Base-by-base conservation (phyloP, 371 early-diverging fungal species). In the Sporodiniella umbellata region DNA sequence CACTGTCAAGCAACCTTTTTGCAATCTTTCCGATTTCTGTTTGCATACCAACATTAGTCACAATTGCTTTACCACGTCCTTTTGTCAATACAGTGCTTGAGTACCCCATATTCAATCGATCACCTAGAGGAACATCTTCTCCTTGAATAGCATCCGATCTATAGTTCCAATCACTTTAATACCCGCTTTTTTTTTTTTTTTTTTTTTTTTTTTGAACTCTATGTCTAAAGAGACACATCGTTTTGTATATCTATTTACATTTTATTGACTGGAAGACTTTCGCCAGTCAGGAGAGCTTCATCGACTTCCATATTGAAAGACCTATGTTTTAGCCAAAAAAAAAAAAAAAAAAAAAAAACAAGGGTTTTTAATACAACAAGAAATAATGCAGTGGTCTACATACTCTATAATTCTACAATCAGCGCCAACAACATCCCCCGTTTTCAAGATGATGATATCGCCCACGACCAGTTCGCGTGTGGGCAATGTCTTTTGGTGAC, bases 11-110 rank as follows among this genome's bases (percentile, higher is more conserved):
- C 33, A 97, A 80, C 48, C 91, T 87, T 33, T 86, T 86, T 28
- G 92, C 89, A 31, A 97, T 97, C 55, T 85, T 80, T 38, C 97
- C 97, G 45, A 96, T 92, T 67, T 94, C 94, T 7, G 96, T 94
- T n/a, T 78, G 53, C 80, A 87, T 85, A 25, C 94, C 96, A 10
- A 87, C 88, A 18, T 84, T 72, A n/a, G 90, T 88, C 30, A 94
- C 92, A 38, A 91, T 77, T 31, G 90, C 92, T 59, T 72, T 72
- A 50, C 76, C 72, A 21, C 72, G 68, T 15, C 72, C 72, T 37
- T 75, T 72, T 15, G 70, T 64, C 23, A 72, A 78, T 23, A 66
- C 47, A 62, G 91, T 58, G 84, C 92, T 60, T 37, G 69, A 54
- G 58, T 66, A 54, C 78, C 85, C 21, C 72, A 72, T 80, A 44